Percentiles rank a stretch among this genome's conserved stretches.
Evolutionary conservation across 2,329 filamentous ascomycete species (phyloP).

Genomic region (Exophiala spinifera): DNA sequence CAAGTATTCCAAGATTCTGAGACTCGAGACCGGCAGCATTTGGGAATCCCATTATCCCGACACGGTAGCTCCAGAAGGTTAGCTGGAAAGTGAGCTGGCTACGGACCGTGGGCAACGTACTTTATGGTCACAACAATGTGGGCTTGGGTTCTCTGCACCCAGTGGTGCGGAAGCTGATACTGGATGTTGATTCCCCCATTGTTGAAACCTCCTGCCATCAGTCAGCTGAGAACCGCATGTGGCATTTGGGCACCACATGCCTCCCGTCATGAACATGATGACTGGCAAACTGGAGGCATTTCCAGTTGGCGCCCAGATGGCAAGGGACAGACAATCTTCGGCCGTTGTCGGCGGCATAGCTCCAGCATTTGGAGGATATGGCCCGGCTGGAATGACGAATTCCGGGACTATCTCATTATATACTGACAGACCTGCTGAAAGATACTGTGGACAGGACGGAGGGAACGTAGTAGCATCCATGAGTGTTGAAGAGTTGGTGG

Average conservation of each 20-base stretch:
- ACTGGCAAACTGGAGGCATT: constrained; percentile 26
- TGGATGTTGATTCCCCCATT: constrained; percentile 38
- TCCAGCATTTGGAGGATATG: constrained; percentile 22
- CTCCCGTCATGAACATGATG: constrained; percentile 29
- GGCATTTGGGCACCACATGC: background rate
- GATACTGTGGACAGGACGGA: constrained; percentile 32
- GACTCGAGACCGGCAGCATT: constrained; percentile 32
- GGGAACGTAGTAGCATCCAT: constrained; percentile 33
- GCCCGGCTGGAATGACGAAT: too few relatives aligned
- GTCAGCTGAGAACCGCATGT: background rate
- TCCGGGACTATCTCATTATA: too few relatives aligned
- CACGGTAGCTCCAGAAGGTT: constrained; percentile 35
- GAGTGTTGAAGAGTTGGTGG: constrained; percentile 8
- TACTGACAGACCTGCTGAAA: constrained; percentile 20
- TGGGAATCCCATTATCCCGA: constrained; percentile 44
- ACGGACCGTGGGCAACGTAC: constrained; percentile 33
- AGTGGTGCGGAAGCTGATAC: constrained; percentile 40
- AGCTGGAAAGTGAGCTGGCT: too few relatives aligned
- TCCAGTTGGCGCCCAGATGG: constrained; percentile 42
- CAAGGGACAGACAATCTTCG: constrained; percentile 46
- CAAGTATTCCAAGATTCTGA: constrained; percentile 51
- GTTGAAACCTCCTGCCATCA: background rate
- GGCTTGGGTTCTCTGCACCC: constrained; percentile 40
- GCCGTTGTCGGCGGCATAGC: constrained; percentile 27
- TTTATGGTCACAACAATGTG: constrained; percentile 42